These are phyloP conservation scores for Amylocarpus encephaloides DNA, from an alignment of 2,329 filamentous ascomycete genomes.

Conservation along the genomic window DNA sequence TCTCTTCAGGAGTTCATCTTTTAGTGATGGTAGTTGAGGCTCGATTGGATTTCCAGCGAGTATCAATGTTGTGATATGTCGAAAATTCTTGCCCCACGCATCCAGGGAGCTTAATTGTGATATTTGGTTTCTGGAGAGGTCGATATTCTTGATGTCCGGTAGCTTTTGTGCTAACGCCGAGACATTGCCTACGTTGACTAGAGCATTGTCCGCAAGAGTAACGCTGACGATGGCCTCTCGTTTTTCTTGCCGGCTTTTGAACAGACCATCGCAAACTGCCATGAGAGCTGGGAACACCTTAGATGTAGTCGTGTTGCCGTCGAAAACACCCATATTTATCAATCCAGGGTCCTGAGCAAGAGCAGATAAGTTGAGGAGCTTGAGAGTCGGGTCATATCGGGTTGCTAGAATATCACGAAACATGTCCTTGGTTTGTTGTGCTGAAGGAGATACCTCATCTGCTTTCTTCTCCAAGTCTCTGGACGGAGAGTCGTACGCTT, in stretches of 20 bases:
- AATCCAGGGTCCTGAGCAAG: conserved; percentile 69
- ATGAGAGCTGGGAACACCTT: conserved; percentile 93
- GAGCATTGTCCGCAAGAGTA: conserved; percentile 72
- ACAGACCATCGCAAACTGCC: conserved; percentile 73
- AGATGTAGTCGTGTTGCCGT: conserved; percentile 46
- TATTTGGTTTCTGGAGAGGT: conserved; percentile 80
- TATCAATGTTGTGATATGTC: conserved; percentile 72
- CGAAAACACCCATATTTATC: conserved; percentile 64
- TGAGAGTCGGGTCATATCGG: conserved; percentile 65
- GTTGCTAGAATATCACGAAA: conserved; percentile 65
- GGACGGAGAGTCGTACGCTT: conserved; percentile 35
- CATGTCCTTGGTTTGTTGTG: conserved; percentile 58
- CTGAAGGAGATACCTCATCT: conserved; percentile 42
- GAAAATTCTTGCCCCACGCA: conserved; percentile 75
- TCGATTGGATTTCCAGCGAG: conserved; percentile 72
- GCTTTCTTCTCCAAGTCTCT: conserved; percentile 32
- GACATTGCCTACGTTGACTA: conserved; percentile 66
- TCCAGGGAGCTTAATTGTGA: conserved; percentile 60
- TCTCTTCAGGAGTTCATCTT: conserved; percentile 70
- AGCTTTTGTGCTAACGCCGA: conserved; percentile 72
- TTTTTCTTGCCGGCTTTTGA: conserved; percentile 66
- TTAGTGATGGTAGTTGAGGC: conserved; percentile 51
- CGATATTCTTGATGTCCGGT: conserved; percentile 80
- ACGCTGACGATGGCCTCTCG: conserved; percentile 75
- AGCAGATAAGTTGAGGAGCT: conserved; percentile 76